A percentile compares a stretch with the other conserved stretches of the same genome.
phyloP scores from a whole-genome alignment of 805 yeast genomes.

The Candida palmyrensis region DNA sequence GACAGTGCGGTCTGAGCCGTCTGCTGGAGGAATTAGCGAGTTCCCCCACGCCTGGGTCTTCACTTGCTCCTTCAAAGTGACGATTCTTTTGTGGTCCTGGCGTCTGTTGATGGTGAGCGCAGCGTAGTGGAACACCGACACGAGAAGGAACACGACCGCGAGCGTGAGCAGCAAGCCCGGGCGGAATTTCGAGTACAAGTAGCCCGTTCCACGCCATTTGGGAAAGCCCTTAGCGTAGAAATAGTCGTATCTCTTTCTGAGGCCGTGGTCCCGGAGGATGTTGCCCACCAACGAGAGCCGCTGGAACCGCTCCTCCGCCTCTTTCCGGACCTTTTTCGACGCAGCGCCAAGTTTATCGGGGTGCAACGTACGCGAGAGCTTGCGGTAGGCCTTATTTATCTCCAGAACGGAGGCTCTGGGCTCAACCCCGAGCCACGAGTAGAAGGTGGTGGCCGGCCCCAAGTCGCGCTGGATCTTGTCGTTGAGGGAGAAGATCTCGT shows the following conservation, averaged over 20 bases:
- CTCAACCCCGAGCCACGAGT: slow-evolving; percentile 56
- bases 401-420: slow-evolving; percentile 44
- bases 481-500: slow-evolving; percentile 73
- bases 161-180: slow-evolving; percentile 57
- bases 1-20: slow-evolving; percentile 43
- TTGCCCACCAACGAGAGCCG: slow-evolving; percentile 72
- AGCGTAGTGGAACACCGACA: slow-evolving; percentile 54
- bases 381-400: slow-evolving; percentile 63
- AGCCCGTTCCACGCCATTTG: slow-evolving; percentile 63
- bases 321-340: slow-evolving; percentile 30
- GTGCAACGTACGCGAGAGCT: slow-evolving; percentile 66
- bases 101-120: slow-evolving; percentile 48
- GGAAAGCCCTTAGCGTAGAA: slow-evolving; percentile 85
- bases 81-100: slow-evolving; percentile 57
- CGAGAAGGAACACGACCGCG: slow-evolving; percentile 43
- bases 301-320: slow-evolving; percentile 68
- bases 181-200: slow-evolving; percentile 60
- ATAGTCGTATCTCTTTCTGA: slow-evolving; percentile 73
- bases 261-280: slow-evolving; percentile 54
- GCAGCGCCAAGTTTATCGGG: slow-evolving; percentile 65
- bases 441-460: slow-evolving; percentile 59
- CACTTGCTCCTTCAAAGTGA: slow-evolving; percentile 44
- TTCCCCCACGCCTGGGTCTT: slow-evolving; percentile 54
- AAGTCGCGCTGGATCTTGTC: slow-evolving; percentile 59
- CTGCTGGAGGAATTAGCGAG: slow-evolving; percentile 44